Evolutionary conservation across 2,329 filamentous ascomycete genomes (phyloP).

Genomic region (Fusarium tupiense): DNA sequence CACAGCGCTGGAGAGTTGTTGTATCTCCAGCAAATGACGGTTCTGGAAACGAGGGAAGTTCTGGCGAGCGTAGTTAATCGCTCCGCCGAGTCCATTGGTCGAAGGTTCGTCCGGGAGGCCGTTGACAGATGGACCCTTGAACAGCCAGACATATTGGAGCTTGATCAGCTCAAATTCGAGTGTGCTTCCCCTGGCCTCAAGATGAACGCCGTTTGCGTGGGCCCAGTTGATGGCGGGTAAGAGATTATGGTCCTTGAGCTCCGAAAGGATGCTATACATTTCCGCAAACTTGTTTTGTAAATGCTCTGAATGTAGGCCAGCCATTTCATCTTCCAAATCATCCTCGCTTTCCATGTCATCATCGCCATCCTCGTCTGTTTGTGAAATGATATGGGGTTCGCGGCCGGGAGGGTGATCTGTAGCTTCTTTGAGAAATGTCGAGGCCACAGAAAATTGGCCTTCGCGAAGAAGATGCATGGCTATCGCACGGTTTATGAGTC

Average conservation of each 20-base stretch:
- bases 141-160: constrained; percentile 89
- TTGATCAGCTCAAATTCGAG: constrained; percentile 94
- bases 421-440: constrained; percentile 82
- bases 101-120: constrained; percentile 62
- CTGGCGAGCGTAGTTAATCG: constrained; percentile 78
- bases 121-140: constrained; percentile 68
- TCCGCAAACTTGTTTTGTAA: constrained; percentile 84
- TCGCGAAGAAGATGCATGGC: constrained; percentile 96
- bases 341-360: constrained; percentile 48
- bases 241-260: constrained; percentile 79
- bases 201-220: constrained; percentile 70
- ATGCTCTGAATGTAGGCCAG: constrained; percentile 51
- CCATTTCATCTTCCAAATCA: constrained; percentile 41
- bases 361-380: constrained; percentile 47
- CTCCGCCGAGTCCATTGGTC: constrained; percentile 67
- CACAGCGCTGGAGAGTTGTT: constrained; percentile 83
- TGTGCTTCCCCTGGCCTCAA: constrained; percentile 88
- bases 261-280: constrained; percentile 90
- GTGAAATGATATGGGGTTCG: constrained; percentile 28
- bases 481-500: constrained; percentile 90
- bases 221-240: constrained; percentile 90
- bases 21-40: constrained; percentile 81
- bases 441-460: constrained; percentile 89
- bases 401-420: constrained; percentile 50
- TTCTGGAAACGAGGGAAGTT: constrained; percentile 80